Evolutionary conservation across 2,329 filamentous ascomycete genomes (phyloP).

Genomic region (Alternaria incomplexa): DNA sequence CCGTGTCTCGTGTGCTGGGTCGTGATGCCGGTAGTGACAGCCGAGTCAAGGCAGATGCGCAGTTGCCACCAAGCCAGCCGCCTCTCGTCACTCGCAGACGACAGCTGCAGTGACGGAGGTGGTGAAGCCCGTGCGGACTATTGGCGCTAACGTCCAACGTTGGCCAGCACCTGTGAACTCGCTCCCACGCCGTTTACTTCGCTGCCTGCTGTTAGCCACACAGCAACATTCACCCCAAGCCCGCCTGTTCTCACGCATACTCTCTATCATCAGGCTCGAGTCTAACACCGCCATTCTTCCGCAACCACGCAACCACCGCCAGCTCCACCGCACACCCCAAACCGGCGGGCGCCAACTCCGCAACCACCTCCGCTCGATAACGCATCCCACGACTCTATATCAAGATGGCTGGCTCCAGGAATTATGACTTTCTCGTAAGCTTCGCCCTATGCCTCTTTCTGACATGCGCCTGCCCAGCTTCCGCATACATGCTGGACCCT

Average conservation of each 20-base stretch:
- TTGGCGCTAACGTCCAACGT: slow-evolving; percentile 18
- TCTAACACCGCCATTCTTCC: not conserved
- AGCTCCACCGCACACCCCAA: slow-evolving; percentile 16
- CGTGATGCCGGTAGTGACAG: not conserved
- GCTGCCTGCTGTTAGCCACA: slow-evolving; percentile 11
- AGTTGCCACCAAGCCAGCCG: slow-evolving; percentile 6
- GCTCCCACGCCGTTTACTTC: slow-evolving; percentile 13
- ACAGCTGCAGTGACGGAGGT: slow-evolving; percentile 11
- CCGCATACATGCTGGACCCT: slow-evolving; percentile 7
- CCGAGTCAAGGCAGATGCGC: slow-evolving; percentile 3
- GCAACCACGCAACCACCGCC: not conserved
- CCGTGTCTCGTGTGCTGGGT: not conserved
- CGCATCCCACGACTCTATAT: slow-evolving; percentile 14
- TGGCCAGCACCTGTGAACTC: slow-evolving; percentile 16
- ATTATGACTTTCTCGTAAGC: slow-evolving; percentile 98
- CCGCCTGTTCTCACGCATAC: not conserved
- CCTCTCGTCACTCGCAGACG: slow-evolving; percentile 3
- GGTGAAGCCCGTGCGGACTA: slow-evolving; percentile 14
- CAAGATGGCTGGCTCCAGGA: slow-evolving; percentile 92
- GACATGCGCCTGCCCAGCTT: slow-evolving; percentile 1
- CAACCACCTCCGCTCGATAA: slow-evolving; percentile 23
- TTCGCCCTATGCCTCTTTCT: slow-evolving; percentile 6
- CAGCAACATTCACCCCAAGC: not conserved
- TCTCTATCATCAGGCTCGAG: not conserved
- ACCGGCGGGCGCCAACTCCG: slow-evolving; percentile 33